Conservation (phyloP, 2,329 filamentous ascomycete species). For the Exophiala lecanii-corni region DNA sequence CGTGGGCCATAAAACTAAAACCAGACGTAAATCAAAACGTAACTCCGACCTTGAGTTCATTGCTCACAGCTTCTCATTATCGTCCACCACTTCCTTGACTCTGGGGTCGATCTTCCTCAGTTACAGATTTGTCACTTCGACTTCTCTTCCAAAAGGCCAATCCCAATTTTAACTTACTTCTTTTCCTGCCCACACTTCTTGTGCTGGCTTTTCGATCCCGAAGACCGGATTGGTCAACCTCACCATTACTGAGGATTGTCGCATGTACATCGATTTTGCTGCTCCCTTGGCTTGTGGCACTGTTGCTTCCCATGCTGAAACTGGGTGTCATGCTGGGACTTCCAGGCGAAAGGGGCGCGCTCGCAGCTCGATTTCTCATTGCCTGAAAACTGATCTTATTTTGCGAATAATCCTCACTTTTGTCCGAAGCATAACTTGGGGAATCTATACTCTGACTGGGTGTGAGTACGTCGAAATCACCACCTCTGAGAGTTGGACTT, state of each 20-base stretch:
- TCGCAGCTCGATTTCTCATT: constrained; percentile 20
- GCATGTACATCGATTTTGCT: constrained; percentile 25
- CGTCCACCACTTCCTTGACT: constrained; percentile 14
- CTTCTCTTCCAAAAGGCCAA: constrained; percentile 26
- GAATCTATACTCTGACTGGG: constrained; percentile 18
- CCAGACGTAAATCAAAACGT: background rate
- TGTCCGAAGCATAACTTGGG: constrained; percentile 18
- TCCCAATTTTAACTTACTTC: constrained; percentile 23
- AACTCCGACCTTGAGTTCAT: constrained; percentile 1
- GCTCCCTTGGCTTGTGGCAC: constrained; percentile 22
- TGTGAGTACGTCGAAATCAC: constrained; percentile 13
- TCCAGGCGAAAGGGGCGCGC: constrained; percentile 17
- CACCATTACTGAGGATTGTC: constrained; percentile 24
- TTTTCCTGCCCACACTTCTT: constrained; percentile 20
- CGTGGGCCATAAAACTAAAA: background rate
- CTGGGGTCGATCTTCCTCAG: constrained; percentile 10
- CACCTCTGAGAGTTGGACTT: constrained; percentile 9
- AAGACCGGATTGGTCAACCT: constrained; percentile 11
- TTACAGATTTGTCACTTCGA: constrained; percentile 16
- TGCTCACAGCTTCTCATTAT: constrained; percentile 5
- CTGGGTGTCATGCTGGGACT: constrained; percentile 15
- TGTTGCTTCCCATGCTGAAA: constrained; percentile 25
- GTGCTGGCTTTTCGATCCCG: constrained; percentile 21
- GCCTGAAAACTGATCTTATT: constrained; percentile 19
- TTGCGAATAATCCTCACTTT: constrained; percentile 14